Evolutionary conservation across 805 yeast genomes (phyloP), one percentile per base, ranked within the genome.

Genomic region (Candida ficus): DNA sequence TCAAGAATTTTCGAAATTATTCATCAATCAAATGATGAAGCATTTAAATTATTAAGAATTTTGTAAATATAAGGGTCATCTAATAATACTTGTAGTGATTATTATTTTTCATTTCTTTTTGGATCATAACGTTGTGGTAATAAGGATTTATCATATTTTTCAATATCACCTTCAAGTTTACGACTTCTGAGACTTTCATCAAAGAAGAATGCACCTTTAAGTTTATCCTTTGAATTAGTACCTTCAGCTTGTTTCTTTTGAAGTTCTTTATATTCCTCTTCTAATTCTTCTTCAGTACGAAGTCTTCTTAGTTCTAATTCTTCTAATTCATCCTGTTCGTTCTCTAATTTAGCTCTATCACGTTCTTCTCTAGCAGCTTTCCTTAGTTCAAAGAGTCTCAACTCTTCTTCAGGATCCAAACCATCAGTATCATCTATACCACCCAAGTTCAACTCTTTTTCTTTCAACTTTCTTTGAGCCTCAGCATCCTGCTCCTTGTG

Each of bases 391-490:
- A 26, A 77, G 77, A 51, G 78, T 65, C 48, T 77, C 74, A 55
- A 71, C 75, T 58, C 78, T 67, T 13, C 75, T 63, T 2, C 74
- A 0, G 81, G 77, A 42, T 78, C 78, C 5, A 73, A 29, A 27
- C 71, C 78, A 48, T 81, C 86, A 0, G 81, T 73, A 49, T 81
- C 89, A 48, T 80, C 84, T 0, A 75, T 52, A 0, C 51, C 66
- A 3, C 42, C 40, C 4, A 54, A 58, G 17, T 50, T 40, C 33
- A 58, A 53, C 14, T 57, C 59, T 17, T 51, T 43, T 13, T 50
- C 44, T 17, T 45, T 44, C n/a, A 47, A 50, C 7, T 39, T 43
- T 23, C 45, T 52, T 37, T 37, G 50, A 29, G 37, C 43, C 45
- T 38, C 53, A 21, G 26, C 47, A 44, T 44, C 57, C 33, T 49